phyloP scores from a whole-genome alignment of 805 yeast genomes.

The Candida broadrunensis region DNA sequence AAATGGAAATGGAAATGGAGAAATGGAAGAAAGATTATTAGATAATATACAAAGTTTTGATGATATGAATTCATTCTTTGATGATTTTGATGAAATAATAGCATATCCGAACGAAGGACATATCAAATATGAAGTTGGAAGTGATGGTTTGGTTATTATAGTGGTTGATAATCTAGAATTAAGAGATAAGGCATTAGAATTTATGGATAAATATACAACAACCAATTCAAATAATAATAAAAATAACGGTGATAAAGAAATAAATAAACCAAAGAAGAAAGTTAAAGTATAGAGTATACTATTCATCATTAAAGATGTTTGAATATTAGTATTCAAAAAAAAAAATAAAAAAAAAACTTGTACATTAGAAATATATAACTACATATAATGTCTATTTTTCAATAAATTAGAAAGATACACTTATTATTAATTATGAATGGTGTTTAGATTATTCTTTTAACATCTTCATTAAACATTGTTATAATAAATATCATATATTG shows the following conservation, averaged over 20 bases:
- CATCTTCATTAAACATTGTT: too few relatives aligned
- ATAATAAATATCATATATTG: too few relatives aligned
- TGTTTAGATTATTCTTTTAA: too few relatives aligned
- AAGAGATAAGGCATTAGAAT: constrained; percentile 35
- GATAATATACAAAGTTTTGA: constrained; percentile 44
- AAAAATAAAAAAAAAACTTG: too few relatives aligned
- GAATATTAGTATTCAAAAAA: too few relatives aligned
- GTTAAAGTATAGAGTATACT: background rate
- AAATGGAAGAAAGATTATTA: constrained; percentile 48
- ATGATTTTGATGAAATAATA: constrained; percentile 47
- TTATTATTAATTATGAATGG: too few relatives aligned
- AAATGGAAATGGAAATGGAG: constrained; percentile 24
- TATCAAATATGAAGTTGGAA: constrained; percentile 58
- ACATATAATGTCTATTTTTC: too few relatives aligned
- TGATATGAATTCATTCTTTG: constrained; percentile 50
- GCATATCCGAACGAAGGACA: constrained; percentile 55
- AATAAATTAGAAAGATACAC: too few relatives aligned
- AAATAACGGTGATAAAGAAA: constrained; percentile 1
- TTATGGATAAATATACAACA: constrained; percentile 37
- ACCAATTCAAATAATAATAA: constrained; percentile 1
- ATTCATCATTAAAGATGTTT: too few relatives aligned
- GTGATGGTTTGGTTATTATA: constrained; percentile 57
- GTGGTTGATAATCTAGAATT: constrained; percentile 44
- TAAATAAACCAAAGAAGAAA: constrained; percentile 3
- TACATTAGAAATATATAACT: background rate